A percentile compares a stretch with the other conserved stretches of the same genome.
Conservation (phyloP, 1,284 basidiomycete species). For the Cystobasidium pallidum region DNA sequence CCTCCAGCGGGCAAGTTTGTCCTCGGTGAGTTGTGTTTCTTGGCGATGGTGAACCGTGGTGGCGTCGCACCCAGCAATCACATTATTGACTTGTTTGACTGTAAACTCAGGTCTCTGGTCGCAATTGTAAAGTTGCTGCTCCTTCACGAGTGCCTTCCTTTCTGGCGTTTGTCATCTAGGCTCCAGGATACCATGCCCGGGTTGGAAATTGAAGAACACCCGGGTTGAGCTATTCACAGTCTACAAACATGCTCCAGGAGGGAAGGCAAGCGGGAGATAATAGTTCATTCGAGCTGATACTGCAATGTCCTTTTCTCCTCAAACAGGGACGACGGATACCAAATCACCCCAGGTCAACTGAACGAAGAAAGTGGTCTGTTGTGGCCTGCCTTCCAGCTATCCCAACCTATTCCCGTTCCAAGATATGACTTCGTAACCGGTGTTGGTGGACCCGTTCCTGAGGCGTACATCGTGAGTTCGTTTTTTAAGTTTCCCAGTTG, state of each 20-base stretch:
- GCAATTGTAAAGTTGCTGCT: not conserved
- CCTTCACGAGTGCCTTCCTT: too few relatives aligned
- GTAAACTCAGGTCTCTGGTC: not conserved
- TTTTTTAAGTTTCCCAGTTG: too few relatives aligned
- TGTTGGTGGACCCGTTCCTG: slow-evolving; percentile 22
- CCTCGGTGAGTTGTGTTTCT: slow-evolving; percentile 14
- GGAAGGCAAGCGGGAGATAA: too few relatives aligned
- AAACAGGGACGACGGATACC: slow-evolving; percentile 31
- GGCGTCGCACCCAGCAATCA: not conserved
- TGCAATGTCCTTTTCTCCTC: too few relatives aligned
- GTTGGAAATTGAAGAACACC: too few relatives aligned
- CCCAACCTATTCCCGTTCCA: slow-evolving; percentile 53
- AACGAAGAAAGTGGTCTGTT: slow-evolving; percentile 22
- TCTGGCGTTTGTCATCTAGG: too few relatives aligned
- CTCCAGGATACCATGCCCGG: too few relatives aligned
- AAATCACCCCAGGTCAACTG: slow-evolving; percentile 39
- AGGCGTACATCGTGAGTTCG: slow-evolving; percentile 44
- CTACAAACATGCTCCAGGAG: too few relatives aligned
- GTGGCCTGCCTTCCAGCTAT: slow-evolving; percentile 52
- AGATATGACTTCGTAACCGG: slow-evolving; percentile 47
- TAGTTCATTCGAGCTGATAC: too few relatives aligned
- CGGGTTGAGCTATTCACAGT: too few relatives aligned
- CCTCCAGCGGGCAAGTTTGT: slow-evolving; percentile 37
- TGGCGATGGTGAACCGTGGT: not conserved
- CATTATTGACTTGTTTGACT: too few relatives aligned